Percentiles rank a stretch among this genome's conserved stretches.
Conservation (phyloP, 345 rosid genomes). For the Moringa oleifera region DNA sequence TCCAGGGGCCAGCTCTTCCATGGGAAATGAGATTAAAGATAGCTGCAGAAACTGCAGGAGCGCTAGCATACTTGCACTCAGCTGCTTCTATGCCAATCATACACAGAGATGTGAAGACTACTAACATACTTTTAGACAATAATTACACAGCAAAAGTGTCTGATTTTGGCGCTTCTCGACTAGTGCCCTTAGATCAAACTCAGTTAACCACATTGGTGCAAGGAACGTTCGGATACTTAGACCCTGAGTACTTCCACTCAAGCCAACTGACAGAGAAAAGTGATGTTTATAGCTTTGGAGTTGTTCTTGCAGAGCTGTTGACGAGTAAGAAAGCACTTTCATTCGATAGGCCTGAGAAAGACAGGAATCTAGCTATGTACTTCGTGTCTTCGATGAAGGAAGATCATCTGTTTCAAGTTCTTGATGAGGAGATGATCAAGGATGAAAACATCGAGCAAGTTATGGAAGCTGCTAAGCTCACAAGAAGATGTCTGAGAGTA, state of each 20-base stretch:
- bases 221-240: conserved; percentile 41
- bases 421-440: conserved; percentile 15
- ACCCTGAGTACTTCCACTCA: conserved; percentile 38
- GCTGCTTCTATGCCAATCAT: conserved; percentile 24
- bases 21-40: conserved; percentile 19
- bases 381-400: conserved; percentile 25
- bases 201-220: conserved; percentile 29
- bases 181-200: conserved; percentile 19
- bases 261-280: conserved; percentile 23
- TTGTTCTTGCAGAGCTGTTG: conserved; percentile 25
- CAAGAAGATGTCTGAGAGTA: conserved; percentile 23
- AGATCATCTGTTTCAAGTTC: conserved; percentile 13
- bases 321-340: conserved; percentile 23
- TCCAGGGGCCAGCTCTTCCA: conserved; percentile 14
- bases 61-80: conserved; percentile 15
- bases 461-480: conserved; percentile 19
- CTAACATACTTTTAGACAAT: conserved; percentile 21
- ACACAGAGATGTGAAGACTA: conserved; percentile 27
- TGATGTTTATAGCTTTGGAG: conserved; percentile 37
- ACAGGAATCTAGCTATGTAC: conserved; percentile 23
- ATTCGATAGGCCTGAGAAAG: conserved; percentile 14
- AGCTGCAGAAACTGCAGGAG: conserved; percentile 15
- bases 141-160: conserved; percentile 22
- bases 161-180: conserved; percentile 30
- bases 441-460: conserved; percentile 10